phyloP scores from a whole-genome alignment of 208 protist genomes.

The Porcisia hertigi region DNA sequence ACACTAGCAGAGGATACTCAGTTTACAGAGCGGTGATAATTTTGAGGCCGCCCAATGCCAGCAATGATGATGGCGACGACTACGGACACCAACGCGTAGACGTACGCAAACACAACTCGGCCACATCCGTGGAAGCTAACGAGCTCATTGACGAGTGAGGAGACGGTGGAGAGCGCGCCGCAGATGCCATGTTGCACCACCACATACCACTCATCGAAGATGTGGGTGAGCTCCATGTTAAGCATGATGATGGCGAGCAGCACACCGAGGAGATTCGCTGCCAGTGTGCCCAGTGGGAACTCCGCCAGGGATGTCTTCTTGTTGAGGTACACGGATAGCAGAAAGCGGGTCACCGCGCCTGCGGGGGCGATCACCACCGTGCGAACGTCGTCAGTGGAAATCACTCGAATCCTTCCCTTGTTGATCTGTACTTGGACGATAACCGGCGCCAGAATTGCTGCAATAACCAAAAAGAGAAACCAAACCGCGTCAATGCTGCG shows the following conservation, averaged over 20 bases:
- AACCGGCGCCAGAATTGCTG: conserved; percentile 39
- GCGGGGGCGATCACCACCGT: conserved; percentile 43
- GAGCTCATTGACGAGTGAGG: conserved; percentile 51
- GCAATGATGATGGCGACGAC: conserved; percentile 34
- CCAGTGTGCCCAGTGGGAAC: conserved; percentile 59
- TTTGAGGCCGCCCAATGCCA: conserved; percentile 37
- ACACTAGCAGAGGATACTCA: neutral
- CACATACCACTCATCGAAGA: conserved; percentile 32
- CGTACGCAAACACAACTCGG: conserved; percentile 27
- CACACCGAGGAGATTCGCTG: conserved; percentile 40
- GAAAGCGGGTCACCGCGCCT: conserved; percentile 48
- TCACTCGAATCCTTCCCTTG: conserved; percentile 13
- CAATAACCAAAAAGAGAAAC: conserved; percentile 27
- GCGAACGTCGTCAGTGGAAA: conserved; percentile 32
- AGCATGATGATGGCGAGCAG: conserved; percentile 38
- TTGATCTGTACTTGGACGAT: conserved; percentile 43
- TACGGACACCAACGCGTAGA: conserved; percentile 41
- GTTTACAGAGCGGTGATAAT: conserved; percentile 22
- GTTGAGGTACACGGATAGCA: conserved; percentile 47
- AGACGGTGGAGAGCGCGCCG: conserved; percentile 58
- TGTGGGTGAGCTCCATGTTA: conserved; percentile 22
- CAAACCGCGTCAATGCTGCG: conserved; percentile 28
- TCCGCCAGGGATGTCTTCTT: conserved; percentile 25
- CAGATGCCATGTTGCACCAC: conserved; percentile 47
- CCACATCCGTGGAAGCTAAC: conserved; percentile 30